Percentiles rank a stretch among this genome's conserved stretches.
These are phyloP conservation scores for Pseudopithomyces maydicus DNA, from an alignment of 2,329 filamentous ascomycete species.

Conservation along the genomic window DNA sequence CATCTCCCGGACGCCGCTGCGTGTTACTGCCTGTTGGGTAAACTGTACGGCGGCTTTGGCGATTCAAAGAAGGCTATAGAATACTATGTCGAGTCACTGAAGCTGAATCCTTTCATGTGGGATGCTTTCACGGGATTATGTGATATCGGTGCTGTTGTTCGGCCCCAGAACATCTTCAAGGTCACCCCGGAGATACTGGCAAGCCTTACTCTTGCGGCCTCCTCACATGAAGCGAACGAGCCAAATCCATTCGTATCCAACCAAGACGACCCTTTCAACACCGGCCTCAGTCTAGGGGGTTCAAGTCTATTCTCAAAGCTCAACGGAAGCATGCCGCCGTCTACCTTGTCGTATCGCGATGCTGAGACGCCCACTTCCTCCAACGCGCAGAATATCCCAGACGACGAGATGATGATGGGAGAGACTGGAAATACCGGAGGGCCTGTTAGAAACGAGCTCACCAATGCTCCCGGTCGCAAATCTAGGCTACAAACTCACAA, in stretches of 20 bases:
- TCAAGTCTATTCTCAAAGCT: slow-evolving; percentile 48
- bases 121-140: slow-evolving; percentile 91
- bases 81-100: slow-evolving; percentile 86
- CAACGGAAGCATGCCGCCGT: slow-evolving; percentile 48
- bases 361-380: slow-evolving; percentile 55
- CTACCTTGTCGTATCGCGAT: slow-evolving; percentile 28
- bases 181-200: slow-evolving; percentile 67
- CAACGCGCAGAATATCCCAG: slow-evolving; percentile 45
- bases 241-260: slow-evolving; percentile 41
- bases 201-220: slow-evolving; percentile 9
- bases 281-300: slow-evolving; percentile 43
- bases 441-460: slow-evolving; percentile 34
- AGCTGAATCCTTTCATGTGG: slow-evolving; percentile 96
- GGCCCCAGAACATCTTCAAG: slow-evolving; percentile 85
- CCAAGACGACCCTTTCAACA: slow-evolving; percentile 53
- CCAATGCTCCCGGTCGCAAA: slow-evolving; percentile 52
- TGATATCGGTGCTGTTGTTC: slow-evolving; percentile 78
- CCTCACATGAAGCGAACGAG: slow-evolving; percentile 26
- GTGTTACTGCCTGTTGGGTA: slow-evolving; percentile 82
- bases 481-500: slow-evolving; percentile 63
- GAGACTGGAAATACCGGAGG: slow-evolving; percentile 43
- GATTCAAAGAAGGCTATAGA: slow-evolving; percentile 82
- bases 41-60: slow-evolving; percentile 80
- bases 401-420: slow-evolving; percentile 52
- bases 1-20: slow-evolving; percentile 82